Evolutionary conservation across 345 rosid genomes (phyloP).

Genomic region (Aquilaria malaccensis): DNA sequence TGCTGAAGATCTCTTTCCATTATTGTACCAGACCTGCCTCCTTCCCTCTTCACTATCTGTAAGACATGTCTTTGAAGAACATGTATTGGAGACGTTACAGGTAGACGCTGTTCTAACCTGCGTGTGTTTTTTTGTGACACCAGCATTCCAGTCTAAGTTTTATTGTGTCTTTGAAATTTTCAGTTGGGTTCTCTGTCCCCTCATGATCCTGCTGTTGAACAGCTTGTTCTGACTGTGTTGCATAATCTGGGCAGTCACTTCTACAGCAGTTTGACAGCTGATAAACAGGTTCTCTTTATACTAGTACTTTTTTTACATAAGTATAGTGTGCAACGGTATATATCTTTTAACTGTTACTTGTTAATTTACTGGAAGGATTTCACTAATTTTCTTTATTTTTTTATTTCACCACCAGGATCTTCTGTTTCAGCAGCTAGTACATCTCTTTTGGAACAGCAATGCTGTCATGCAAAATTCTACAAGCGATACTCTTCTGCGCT

Average conservation of each 20-base stretch:
- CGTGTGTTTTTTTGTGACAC: conserved; percentile 7
- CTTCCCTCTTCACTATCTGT: conserved; percentile 27
- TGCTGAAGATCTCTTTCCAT: conserved; percentile 18
- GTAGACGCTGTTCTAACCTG: conserved; percentile 25
- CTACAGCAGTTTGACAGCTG: conserved; percentile 38
- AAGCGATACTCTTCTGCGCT: conserved; percentile 62
- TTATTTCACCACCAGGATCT: conserved; percentile 43
- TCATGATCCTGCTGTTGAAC: conserved; percentile 46
- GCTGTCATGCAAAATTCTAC: conserved; percentile 61
- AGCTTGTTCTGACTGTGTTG: conserved; percentile 64
- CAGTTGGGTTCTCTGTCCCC: conserved; percentile 51
- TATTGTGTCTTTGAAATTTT: conserved; percentile 17
- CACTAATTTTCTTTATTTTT: not conserved
- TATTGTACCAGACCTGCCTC: conserved; percentile 50
- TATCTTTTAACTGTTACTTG: not conserved
- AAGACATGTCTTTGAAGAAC: conserved; percentile 36
- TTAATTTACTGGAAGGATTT: conserved; percentile 1
- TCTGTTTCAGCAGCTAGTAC: conserved; percentile 53
- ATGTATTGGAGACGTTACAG: conserved; percentile 48
- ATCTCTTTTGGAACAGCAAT: conserved; percentile 41
- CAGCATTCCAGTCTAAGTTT: conserved; percentile 10
- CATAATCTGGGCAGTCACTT: conserved; percentile 46
- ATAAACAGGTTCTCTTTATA: conserved; percentile 58
- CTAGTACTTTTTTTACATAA: too few species aligned
- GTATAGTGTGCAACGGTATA: not conserved